These are phyloP conservation scores for Pseudoperonospora humuli DNA, from an alignment of 352 stramenopile species.

Conservation along the genomic window DNA sequence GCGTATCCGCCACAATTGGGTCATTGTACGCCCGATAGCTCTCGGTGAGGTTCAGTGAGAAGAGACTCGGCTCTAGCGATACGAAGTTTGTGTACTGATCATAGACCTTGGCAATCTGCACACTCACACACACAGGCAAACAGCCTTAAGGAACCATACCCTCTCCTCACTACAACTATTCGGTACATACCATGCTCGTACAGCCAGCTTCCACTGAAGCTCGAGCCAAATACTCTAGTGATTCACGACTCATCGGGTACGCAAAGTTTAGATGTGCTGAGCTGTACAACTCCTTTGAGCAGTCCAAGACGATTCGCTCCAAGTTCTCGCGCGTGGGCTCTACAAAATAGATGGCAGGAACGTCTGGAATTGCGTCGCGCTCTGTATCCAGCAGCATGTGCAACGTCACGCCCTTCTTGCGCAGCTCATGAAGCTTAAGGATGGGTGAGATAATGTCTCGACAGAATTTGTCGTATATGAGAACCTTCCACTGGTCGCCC, in stretches of 20 bases:
- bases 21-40: conserved; percentile 95
- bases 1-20: conserved; percentile 55
- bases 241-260: conserved; percentile 79
- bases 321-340: conserved; percentile 92
- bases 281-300: conserved; percentile 89
- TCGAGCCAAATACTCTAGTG: conserved; percentile 84
- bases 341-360: conserved; percentile 97
- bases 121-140: background rate
- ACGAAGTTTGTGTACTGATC: conserved; percentile 98
- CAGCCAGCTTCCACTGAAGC: conserved; percentile 66
- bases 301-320: conserved; percentile 91
- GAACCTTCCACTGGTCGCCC: conserved; percentile 91
- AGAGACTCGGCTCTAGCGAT: conserved; percentile 92
- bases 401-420: conserved; percentile 94
- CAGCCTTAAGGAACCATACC: no score
- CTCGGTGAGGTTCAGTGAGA: conserved; percentile 88
- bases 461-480: conserved; percentile 96
- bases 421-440: conserved; percentile 94
- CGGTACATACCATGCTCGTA: conserved; percentile 55
- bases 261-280: conserved; percentile 92
- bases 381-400: conserved; percentile 94
- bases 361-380: conserved; percentile 94
- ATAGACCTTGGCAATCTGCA: conserved; percentile 90
- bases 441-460: conserved; percentile 97
- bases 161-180: background rate